A percentile compares a stretch with the other conserved stretches of the same genome.
These are phyloP conservation scores for Nannizziopsis barbatae DNA, from an alignment of 2,329 filamentous ascomycete genomes.

Conservation along the genomic window DNA sequence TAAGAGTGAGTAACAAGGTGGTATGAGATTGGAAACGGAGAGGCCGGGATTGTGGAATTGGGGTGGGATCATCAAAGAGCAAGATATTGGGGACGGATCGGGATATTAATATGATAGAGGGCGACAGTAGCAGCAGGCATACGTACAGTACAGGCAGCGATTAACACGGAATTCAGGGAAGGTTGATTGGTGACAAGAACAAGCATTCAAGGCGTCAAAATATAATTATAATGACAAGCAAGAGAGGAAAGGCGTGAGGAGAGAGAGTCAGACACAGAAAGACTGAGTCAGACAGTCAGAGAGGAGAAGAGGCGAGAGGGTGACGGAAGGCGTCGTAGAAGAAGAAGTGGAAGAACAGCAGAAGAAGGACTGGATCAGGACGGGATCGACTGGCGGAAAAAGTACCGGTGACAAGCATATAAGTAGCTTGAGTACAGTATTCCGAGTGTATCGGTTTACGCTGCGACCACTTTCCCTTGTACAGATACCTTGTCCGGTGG, in stretches of 20 bases:
- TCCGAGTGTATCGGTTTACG: slow-evolving; percentile 6
- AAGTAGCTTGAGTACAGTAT: slow-evolving; percentile 2
- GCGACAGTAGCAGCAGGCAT: neutral
- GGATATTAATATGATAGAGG: neutral
- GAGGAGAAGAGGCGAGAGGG: neutral
- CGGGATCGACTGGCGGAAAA: neutral
- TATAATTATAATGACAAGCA: too few species aligned
- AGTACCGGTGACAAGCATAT: slow-evolving; percentile 8
- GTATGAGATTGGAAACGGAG: neutral
- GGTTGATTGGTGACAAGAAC: too few species aligned
- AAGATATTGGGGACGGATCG: neutral
- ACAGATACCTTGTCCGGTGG: slow-evolving; percentile 2
- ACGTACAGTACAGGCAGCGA: neutral
- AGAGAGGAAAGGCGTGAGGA: neutral
- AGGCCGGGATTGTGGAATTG: neutral
- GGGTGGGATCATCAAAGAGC: neutral
- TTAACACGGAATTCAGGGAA: neutral
- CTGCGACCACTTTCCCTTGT: slow-evolving; percentile 2
- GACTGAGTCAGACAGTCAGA: neutral
- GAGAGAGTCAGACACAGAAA: neutral
- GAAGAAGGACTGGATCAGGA: too few species aligned
- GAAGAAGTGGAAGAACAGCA: too few species aligned
- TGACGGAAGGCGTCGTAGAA: too few species aligned
- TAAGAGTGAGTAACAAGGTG: slow-evolving; percentile 6
- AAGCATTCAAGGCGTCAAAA: too few species aligned